Percentiles rank a stretch among this genome's conserved stretches.
These are phyloP conservation scores for Pelargonium cotyledonis DNA, from an alignment of 441 rosid species.

Conservation along the genomic window DNA sequence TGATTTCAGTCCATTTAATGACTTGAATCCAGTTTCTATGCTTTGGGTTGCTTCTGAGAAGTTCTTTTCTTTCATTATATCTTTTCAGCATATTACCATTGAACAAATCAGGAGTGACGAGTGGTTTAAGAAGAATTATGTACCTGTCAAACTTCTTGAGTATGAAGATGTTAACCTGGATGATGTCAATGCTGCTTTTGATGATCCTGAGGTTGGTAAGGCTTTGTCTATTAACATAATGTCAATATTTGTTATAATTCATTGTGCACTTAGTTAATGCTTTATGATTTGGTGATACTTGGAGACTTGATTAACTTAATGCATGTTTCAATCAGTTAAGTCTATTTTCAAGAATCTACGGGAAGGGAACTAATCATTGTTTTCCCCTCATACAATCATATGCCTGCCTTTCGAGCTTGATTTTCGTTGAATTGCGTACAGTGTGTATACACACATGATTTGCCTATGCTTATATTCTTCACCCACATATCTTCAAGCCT, in stretches of 20 bases:
- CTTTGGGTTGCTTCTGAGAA: constrained; percentile 21
- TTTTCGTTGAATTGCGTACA: too few relatives aligned
- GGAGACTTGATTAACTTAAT: background rate
- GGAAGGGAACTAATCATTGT: background rate
- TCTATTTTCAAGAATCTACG: background rate
- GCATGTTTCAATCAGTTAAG: background rate
- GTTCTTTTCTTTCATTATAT: constrained; percentile 9
- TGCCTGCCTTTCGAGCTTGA: background rate
- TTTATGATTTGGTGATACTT: background rate
- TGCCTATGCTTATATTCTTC: too few relatives aligned
- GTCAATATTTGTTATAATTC: constrained; percentile 1
- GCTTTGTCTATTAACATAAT: constrained; percentile 13
- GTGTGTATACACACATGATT: too few relatives aligned
- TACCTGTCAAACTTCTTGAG: constrained; percentile 64
- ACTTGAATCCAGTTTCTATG: constrained; percentile 10
- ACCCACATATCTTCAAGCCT: too few relatives aligned
- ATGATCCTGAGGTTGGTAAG: constrained; percentile 71
- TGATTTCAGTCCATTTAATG: constrained; percentile 9
- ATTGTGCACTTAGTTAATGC: background rate
- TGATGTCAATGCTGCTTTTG: constrained; percentile 88
- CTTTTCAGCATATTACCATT: constrained; percentile 71
- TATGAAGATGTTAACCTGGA: constrained; percentile 88
- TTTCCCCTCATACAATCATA: background rate
- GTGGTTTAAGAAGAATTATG: constrained; percentile 69
- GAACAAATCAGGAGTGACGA: constrained; percentile 71